Evolutionary conservation across 495 filamentous ascomycete genomes (phyloP), one percentile per base, ranked within the genome.

Genomic region (Hypoxylon cercidicola): DNA sequence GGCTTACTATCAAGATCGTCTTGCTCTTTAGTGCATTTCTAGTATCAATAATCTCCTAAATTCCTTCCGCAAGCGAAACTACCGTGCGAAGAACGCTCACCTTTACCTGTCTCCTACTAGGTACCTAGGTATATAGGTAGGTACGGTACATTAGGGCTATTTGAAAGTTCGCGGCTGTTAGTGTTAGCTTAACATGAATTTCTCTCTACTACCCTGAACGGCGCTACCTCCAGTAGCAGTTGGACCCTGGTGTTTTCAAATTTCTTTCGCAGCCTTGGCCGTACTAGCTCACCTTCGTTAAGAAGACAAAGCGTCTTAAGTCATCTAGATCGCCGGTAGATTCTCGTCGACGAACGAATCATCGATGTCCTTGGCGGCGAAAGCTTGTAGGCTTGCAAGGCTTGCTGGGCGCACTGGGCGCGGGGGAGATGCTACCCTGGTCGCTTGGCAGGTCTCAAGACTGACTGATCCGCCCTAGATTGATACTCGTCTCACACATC

Each of bases 361-460:
- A 62, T 25, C n/a, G 20, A 41, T 53, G 49, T 10, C 4, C 60
- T 63, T 30, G 51, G 48, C 64, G 47, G 15, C 47, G 46, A 68
- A 58, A 58, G 59, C 59, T 63, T 58, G 54, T 58, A 18, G 11
- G 32, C 35, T 39, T 32, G 21, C 15, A 9, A 23, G 15, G 18
- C 18, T 10, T 37, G 28, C 47, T 62, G 52, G 34, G 28, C 28
- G 21, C 45, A 47, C 46, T 64, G 50, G 50, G 51, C 60, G 60
- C 45, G 65, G 60, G 60, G 60, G 20, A 18, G 16, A 58, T 34
- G 55, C 11, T 1, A 39, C 39, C 68, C 62, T 59, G 53, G 62
- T 45, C 54, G 57, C 67, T 77, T 76, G 74, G 72, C 77, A 67
- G 63, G 75, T 78, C 75, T 77, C 75, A 77, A 75, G 71, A 74